Evolutionary conservation across 164 flowering plant species (phyloP), one percentile per base, ranked within the genome.

Genomic region (Brasenia schreberi): DNA sequence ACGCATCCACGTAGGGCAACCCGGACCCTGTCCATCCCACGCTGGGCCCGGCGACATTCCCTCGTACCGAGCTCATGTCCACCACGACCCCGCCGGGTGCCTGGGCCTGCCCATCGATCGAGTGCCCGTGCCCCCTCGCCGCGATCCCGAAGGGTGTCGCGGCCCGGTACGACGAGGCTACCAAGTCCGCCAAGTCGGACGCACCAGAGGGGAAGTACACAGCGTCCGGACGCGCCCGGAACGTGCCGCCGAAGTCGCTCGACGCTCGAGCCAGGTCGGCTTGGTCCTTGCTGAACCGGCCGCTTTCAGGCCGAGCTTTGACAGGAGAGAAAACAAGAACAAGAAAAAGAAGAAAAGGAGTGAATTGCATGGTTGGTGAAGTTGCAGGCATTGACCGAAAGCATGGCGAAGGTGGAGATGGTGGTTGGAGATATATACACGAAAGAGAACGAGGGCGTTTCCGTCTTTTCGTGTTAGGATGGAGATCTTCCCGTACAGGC

Each of bases 111-210:
- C 99, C 99, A 77, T 87, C 84, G 14, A 87, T 89, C 18, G 99
- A 94, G 66, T 94, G 99, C 42, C 95, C 99, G 67, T 91, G 96
- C 0, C 99, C 99, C 53, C 86, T 70, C 0, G 99, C 99, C 33
- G 99, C 87, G 39, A 91, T 82, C 4, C 80, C 66, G 63, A 87
- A 79, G 42, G 87, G 87, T 0, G 53, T 69, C 10, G 64, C 67
- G 63, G 84, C 75, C 27, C 62, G 73, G 67, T 85, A 77, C 5
- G 91, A 85, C 17, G 82, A 67, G 23, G 70, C 69, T 0, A 94
- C 81, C 18, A 87, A 42, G 6, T 72, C 64, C 0, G 79, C 83
- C 0, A 94, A 70, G 77, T 90, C 97, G 0, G 76, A 70, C 2
- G 81, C 82, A 0, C 96, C 84, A 10, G 69, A 64, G 5, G 99